Base-by-base conservation (phyloP, 495 filamentous ascomycete species). In the Tuber brumale region DNA sequence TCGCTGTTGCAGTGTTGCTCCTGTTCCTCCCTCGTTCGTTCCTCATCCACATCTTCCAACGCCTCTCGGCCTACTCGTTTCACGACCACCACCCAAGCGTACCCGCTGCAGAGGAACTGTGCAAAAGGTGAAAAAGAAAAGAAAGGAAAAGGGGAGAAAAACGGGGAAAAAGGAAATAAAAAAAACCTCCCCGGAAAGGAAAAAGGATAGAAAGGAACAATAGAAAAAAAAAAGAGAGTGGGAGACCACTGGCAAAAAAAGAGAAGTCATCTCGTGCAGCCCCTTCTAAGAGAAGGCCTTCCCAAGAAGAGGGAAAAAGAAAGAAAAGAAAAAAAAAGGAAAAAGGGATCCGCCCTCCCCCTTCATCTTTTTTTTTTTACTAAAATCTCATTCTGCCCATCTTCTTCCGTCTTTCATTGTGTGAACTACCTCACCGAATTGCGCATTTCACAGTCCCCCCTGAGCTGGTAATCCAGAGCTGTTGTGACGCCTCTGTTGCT, bases 341-440 rank as follows among this genome's bases (percentile, higher is more conserved):
- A 79, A 74, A 78, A 71, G 69, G 72, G 77, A 79, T 79, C 76
- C 77, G 41, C 69, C 76, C 74, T 79, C 78, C 73, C 75, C 74
- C 70, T 70, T 79, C 74, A 72, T 70, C 61, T 48, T 76, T 69
- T 66, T 19, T 66, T 66, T 66, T 19, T 66, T 66, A 35, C 76
- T 75, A 76, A 76, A 76, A 77, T 72, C 71, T 70, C 76, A 61
- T 79, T 73, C 76, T 19, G 42, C 72, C 70, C 72, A 43, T 48
- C 72, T 74, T 72, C 44, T 70, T 51, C 69, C 61, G 70, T 66
- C 66, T 70, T 41, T 43, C 77, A 71, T 75, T 71, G 51, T 69
- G 76, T 80, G 61, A 76, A 79, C 73, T 79, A 66, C 78, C 70
- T 66, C 74, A 77, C 79, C 78, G 78, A 80, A 80, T 80, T 80